Evolutionary conservation across 1,284 basidiomycete genomes (phyloP).

Genomic region (Ustilago hordei): DNA sequence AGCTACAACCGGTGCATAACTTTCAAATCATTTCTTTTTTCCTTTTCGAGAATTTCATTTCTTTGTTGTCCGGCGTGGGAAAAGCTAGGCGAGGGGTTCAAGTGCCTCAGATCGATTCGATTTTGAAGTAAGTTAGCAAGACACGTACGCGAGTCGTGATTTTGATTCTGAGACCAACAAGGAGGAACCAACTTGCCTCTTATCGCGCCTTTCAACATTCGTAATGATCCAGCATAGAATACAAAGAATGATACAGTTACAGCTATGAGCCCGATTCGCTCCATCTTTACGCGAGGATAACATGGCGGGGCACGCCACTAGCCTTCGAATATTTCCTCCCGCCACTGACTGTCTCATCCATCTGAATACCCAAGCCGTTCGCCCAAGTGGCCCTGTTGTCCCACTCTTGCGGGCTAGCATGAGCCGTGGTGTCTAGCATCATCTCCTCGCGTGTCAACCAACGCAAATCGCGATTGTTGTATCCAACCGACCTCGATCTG

Average conservation of each 20-base stretch:
- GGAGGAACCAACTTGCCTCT: neutral
- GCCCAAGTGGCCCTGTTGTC: neutral
- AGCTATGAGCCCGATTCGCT: neutral
- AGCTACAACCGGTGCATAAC: neutral
- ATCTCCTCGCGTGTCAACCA: slow-evolving; percentile 23
- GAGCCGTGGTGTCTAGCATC: slow-evolving; percentile 8
- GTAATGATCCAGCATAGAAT: neutral
- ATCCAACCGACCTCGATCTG: slow-evolving; percentile 25
- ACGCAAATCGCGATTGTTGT: slow-evolving; percentile 20
- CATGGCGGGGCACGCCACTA: slow-evolving; percentile 5
- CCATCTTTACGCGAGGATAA: slow-evolving; percentile 17
- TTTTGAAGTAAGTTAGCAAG: neutral
- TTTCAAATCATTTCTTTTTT: neutral
- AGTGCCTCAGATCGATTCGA: too few relatives aligned
- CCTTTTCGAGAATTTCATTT: neutral
- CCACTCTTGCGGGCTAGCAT: slow-evolving; percentile 9
- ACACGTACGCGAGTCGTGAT: neutral
- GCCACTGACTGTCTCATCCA: slow-evolving; percentile 1
- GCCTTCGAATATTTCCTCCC: neutral
- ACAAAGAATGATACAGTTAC: slow-evolving; percentile 5
- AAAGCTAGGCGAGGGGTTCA: slow-evolving; percentile 5
- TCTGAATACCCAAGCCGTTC: slow-evolving; percentile 20
- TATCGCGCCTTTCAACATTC: slow-evolving; percentile 3
- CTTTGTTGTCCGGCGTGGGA: slow-evolving; percentile 19
- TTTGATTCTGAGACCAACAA: slow-evolving; percentile 5